Evolutionary conservation across 1,284 basidiomycete genomes (phyloP).

Genomic region (Termitomyces sp.): DNA sequence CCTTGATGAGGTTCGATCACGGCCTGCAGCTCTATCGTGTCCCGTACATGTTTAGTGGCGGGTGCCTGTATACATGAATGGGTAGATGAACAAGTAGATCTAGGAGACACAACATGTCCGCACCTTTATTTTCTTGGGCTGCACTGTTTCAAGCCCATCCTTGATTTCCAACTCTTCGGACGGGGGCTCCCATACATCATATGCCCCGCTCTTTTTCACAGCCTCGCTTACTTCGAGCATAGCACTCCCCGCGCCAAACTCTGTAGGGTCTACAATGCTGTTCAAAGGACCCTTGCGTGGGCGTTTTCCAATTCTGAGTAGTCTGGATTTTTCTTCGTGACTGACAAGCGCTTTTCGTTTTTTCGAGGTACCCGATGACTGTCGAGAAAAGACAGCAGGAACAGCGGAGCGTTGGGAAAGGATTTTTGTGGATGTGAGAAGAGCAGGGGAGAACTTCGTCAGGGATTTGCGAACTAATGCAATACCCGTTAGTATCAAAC

Average conservation of each 20-base stretch:
- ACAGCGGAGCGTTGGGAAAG: constrained; percentile 81
- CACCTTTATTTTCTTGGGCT: constrained; percentile 49
- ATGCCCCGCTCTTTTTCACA: constrained; percentile 64
- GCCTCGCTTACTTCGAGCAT: constrained; percentile 58
- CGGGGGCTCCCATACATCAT: constrained; percentile 64
- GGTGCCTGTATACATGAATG: constrained; percentile 38
- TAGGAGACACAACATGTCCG: constrained; percentile 7
- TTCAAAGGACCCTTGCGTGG: constrained; percentile 68
- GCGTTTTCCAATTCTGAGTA: constrained; percentile 71
- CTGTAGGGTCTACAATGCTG: constrained; percentile 59
- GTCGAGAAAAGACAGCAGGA: constrained; percentile 69
- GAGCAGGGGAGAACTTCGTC: constrained; percentile 48
- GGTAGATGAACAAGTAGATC: neutral
- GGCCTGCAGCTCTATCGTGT: constrained; percentile 58
- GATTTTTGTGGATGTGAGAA: constrained; percentile 77
- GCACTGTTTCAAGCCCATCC: constrained; percentile 41
- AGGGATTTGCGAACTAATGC: constrained; percentile 51
- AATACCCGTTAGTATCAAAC: neutral
- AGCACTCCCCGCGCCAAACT: constrained; percentile 59
- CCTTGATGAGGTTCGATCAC: constrained; percentile 79
- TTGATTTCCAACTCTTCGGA: constrained; percentile 32
- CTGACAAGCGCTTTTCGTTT: constrained; percentile 39
- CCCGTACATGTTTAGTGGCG: constrained; percentile 41
- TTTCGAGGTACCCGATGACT: constrained; percentile 25
- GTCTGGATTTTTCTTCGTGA: constrained; percentile 65